Evolutionary conservation across 1,284 basidiomycete species (phyloP), one percentile per base, ranked within the genome.

Genomic region (Cryptococcus sp.): DNA sequence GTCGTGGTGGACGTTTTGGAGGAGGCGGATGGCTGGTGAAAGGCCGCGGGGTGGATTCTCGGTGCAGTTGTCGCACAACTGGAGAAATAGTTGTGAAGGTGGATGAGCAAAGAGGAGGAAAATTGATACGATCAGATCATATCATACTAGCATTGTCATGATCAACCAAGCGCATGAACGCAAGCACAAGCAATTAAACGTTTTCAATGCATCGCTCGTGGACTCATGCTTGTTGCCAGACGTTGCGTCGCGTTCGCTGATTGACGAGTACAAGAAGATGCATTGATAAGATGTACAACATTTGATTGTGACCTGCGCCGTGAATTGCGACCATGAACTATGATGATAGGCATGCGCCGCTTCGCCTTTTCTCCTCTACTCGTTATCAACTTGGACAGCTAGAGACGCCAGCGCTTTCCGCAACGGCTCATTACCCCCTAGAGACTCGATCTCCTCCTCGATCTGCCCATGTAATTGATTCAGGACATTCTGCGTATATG

Each of bases 401-500:
- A 80, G 63, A 25, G 51, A 57, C 23, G 56, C 58, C 25, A 79
- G 54, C 22, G 78, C 77, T 52, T 52, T 64, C 45, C 76, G 74
- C 58, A 80, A 57, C 40, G 54, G 55, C 47, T 27, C 52, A 56
- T 80, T 80, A 25, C 77, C 78, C 1, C 77, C 77, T 22, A 80
- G 51, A 17, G 63, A 54, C n/a, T 41, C 40, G 10, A 80, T 62
- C 64, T 80, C 77, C n/a, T 66, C 69, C 46, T 66, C 47, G 11
- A 79, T 68, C 63, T 78, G 77, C 27, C 35, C 46, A 16, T 87
- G 85, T 3, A 91, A 77, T 1, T 78, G 81, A 6, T 72, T 66
- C 48, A 91, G 76, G 0, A 91, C 88, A 0, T 75, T 63, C 1
- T 85, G 78, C 0, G 89, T 91, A 70, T 91, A 91, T 1, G 84